phyloP scores from a whole-genome alignment of 768 basidiomycete species.

The Mycena sanguinolenta region DNA sequence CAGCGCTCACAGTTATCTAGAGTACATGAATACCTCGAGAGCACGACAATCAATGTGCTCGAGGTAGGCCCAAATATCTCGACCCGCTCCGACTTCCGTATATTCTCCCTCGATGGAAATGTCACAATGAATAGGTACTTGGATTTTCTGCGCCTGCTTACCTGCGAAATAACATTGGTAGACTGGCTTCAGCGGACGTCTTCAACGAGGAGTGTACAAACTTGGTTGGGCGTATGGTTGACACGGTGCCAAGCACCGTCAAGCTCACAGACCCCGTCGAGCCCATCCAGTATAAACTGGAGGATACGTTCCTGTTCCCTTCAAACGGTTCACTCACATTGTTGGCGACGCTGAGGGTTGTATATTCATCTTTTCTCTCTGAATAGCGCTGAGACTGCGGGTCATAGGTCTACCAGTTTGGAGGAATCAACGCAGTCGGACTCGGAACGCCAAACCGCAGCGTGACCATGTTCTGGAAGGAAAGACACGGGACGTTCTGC shows the following conservation, averaged over 20 bases:
- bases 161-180: background rate
- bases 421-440: background rate
- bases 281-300: background rate
- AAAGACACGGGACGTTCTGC: background rate
- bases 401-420: background rate
- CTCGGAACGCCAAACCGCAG: background rate
- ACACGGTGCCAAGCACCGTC: background rate
- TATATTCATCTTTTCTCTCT: background rate
- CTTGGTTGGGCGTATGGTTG: background rate
- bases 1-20: background rate
- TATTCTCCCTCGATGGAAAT: background rate
- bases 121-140: background rate
- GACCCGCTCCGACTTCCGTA: conserved; percentile 3
- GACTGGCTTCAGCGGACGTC: background rate
- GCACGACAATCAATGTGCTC: background rate
- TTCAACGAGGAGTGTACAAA: background rate
- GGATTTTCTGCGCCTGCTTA: background rate
- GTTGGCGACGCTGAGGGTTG: background rate
- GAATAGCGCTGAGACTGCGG: background rate
- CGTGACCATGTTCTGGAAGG: conserved; percentile 1
- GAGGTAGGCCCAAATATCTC: background rate
- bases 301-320: background rate
- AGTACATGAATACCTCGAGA: background rate
- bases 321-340: background rate
- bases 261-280: background rate